phyloP scores from a whole-genome alignment of 1,284 basidiomycete genomes.

The Cryptococcus maquisensis region DNA sequence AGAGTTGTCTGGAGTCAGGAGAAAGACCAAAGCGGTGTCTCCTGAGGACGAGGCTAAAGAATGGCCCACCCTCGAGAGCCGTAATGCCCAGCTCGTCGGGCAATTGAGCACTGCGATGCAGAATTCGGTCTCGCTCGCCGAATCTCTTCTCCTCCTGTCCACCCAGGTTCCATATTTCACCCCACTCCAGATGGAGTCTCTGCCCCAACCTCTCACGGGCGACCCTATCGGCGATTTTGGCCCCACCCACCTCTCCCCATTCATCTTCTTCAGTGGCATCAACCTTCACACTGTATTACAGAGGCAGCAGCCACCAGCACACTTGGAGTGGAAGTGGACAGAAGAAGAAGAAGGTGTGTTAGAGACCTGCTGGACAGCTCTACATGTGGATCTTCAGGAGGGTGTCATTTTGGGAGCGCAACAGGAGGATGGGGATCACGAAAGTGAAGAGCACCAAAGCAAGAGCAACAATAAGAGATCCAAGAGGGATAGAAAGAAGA shows the following conservation, averaged over 20 bases:
- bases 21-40: constrained; percentile 30
- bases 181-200: neutral
- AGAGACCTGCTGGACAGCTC: constrained; percentile 53
- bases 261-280: constrained; percentile 33
- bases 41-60: constrained; percentile 26
- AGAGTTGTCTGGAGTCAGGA: neutral
- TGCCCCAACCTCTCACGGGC: neutral
- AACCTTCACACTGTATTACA: constrained; percentile 28
- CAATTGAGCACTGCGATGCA: constrained; percentile 59
- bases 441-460: constrained; percentile 36
- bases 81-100: constrained; percentile 67
- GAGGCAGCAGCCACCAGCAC: constrained; percentile 56
- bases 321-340: constrained; percentile 51
- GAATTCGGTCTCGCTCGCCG: constrained; percentile 35
- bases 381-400: constrained; percentile 11
- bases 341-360: constrained; percentile 37
- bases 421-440: neutral
- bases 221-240: neutral
- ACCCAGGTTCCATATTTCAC: neutral
- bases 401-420: constrained; percentile 8
- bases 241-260: constrained; percentile 33
- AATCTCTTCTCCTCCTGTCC: constrained; percentile 37
- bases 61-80: constrained; percentile 48
- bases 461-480: constrained; percentile 42
- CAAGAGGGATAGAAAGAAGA: constrained; percentile 1